Evolutionary conservation across 192 early-diverging fungal genomes (phyloP).

Genomic region (Coemansia aciculifera): DNA sequence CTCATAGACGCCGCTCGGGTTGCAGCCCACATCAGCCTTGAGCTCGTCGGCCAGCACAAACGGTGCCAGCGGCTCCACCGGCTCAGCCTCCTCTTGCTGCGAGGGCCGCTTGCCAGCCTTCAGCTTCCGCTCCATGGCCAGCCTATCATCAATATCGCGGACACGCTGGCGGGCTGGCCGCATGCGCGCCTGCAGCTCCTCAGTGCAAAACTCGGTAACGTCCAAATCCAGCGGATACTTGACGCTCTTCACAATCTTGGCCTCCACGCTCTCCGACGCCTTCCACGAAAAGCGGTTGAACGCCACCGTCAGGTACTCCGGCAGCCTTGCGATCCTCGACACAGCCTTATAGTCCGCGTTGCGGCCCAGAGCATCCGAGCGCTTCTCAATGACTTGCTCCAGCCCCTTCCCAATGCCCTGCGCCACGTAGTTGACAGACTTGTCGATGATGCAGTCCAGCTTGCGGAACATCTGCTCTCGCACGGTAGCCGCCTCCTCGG

Average conservation of each 20-base stretch:
- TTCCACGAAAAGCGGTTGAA: slow-evolving; percentile 99
- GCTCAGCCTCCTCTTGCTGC: slow-evolving; percentile 24
- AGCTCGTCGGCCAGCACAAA: slow-evolving; percentile 68
- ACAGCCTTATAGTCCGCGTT: slow-evolving; percentile 78
- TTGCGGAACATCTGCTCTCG: slow-evolving; percentile 76
- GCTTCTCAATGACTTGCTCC: slow-evolving; percentile 86
- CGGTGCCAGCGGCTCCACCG: slow-evolving; percentile 13
- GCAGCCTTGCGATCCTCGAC: slow-evolving; percentile 79
- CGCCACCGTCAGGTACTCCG: slow-evolving; percentile 83
- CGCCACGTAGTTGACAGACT: slow-evolving; percentile 45
- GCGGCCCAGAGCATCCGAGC: slow-evolving; percentile 75
- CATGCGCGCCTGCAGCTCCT: slow-evolving; percentile 77
- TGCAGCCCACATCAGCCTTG: slow-evolving; percentile 77
- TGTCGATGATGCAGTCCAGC: slow-evolving; percentile 69
- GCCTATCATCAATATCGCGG: slow-evolving; percentile 72
- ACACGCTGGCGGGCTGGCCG: slow-evolving; percentile 62
- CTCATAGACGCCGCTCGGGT: slow-evolving; percentile 89
- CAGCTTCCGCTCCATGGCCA: slow-evolving; percentile 57
- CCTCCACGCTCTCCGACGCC: slow-evolving; percentile 67
- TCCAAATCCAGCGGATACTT: slow-evolving; percentile 94
- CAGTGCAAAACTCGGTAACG: slow-evolving; percentile 80
- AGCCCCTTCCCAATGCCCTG: slow-evolving; percentile 59
- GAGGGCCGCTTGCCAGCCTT: slow-evolving; percentile 26
- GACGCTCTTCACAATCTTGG: slow-evolving; percentile 95
- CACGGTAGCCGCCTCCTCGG: slow-evolving; percentile 65